Evolutionary conservation across 345 rosid genomes (phyloP), one percentile per base, ranked within the genome.

Genomic region (Gossypium mustelinum): DNA sequence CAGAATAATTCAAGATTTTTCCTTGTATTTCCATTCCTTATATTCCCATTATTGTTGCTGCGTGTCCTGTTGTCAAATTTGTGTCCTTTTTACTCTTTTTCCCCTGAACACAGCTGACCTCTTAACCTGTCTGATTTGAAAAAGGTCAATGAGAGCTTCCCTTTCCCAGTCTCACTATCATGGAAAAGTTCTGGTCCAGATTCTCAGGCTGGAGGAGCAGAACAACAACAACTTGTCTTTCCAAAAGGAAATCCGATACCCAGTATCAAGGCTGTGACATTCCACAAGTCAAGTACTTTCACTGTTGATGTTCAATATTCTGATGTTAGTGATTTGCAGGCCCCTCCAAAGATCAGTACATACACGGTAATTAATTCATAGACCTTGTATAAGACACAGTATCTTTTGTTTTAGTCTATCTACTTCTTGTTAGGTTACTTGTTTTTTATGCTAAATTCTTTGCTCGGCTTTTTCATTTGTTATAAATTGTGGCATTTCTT

Each of bases 241-340:
- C 93, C 94, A 50, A 91, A 87, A 81, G 98, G 98, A 77, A 94
- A 94, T 74, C 83, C 90, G 0, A 84, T 94, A 48, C 97, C 98
- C 34, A 94, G 98, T 70, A 64, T 90, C 73, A 94, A 94, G 86
- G 95, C 94, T 72, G 75, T 93, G 80, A 91, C 98, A 1, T 93
- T 93, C 81, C 88, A 86, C 77, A 88, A 93, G 75, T 82, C 94
- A 17, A 90, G 88, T 50, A 89, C 97, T 14, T 94, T 94, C 76
- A 78, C 85, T 34, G 82, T 94, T 50, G 97, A 93, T 89, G 90
- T 93, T 25, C 96, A 84, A 72, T 95, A 91, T 50, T 74, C 82
- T 58, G 98, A 91, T 83, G 86, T 80, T 9, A 77, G 81, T 1
- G 94, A 90, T 45, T 75, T 86, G 83, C 94, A 86, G 76, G 89